Base-by-base conservation (phyloP, 495 filamentous ascomycete genomes). In the Bathelium albidoporum region DNA sequence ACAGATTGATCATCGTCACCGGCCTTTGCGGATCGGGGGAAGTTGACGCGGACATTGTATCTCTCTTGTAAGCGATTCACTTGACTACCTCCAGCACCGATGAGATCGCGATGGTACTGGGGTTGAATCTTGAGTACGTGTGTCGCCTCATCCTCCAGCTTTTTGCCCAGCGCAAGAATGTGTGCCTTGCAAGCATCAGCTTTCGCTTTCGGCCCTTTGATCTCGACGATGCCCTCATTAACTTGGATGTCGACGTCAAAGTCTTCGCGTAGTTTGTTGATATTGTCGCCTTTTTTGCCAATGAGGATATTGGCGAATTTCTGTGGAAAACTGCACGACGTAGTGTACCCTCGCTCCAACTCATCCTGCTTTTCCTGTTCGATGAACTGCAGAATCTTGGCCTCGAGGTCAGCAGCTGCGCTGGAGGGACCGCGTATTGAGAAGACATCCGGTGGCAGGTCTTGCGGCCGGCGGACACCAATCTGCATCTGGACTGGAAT, bases 221-320 rank as follows among this genome's bases (percentile, higher is more conserved):
- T 79, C 65, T 86, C 84, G 34, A 87, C 83, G 74, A 84, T 86
- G 67, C 85, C 85, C 58, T 87, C 83, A 64, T 84, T 80, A 36
- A 97, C 84, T 71, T 95, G 89, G 68, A 99, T 97, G 52, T 97
- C 94, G 34, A 99, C 95, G 72, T 97, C 95, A 68, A 95, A 95
- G 72, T 94, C 90, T 34, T 97, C 94, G 20, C 91, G 88, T n/a
- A 96, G 80, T 71, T 95, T 92, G 65, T 89, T 90, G 76, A 97
- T 94, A 74, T 93, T 93, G 76, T 91, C 91, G 28, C 94, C 94
- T 43, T 85, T 84, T 73, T 88, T 90, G 63, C 94, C 94, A 67
- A 99, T 97, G 20, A 99, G 81, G 73, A 91, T 86, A 70, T 95
- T 95, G 62, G 91, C 90, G 66, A 85, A 95, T 73, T 96, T 95